Conservation (phyloP, 192 early-diverging fungal species). For the Backusella mclennaniae region DNA sequence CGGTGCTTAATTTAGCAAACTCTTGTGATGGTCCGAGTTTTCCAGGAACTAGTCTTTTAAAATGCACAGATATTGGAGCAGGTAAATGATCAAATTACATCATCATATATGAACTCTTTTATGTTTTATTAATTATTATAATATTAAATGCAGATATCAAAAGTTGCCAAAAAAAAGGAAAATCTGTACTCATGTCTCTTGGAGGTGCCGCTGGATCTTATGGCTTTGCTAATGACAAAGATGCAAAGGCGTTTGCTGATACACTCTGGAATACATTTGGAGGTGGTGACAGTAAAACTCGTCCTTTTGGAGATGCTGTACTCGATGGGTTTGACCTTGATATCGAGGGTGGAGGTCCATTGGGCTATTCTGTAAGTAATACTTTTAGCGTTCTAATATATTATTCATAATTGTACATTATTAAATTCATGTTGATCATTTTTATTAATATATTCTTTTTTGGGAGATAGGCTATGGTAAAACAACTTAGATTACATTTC, state of each 20-base stretch:
- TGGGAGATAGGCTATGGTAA: slow-evolving; percentile 43
- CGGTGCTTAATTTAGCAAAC: slow-evolving; percentile 69
- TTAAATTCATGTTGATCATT: neutral
- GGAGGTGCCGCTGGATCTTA: slow-evolving; percentile 67
- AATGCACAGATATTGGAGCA: slow-evolving; percentile 65
- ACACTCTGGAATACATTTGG: slow-evolving; percentile 78
- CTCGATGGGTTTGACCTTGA: slow-evolving; percentile 54
- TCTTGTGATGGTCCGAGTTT: slow-evolving; percentile 57
- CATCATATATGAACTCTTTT: neutral
- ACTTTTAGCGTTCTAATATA: neutral
- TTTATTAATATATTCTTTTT: neutral
- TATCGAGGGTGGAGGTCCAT: slow-evolving; percentile 64
- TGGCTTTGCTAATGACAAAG: slow-evolving; percentile 55
- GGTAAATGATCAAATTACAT: slow-evolving; percentile 1
- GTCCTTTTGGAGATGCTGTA: slow-evolving; percentile 69
- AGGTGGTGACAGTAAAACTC: slow-evolving; percentile 53
- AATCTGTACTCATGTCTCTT: slow-evolving; percentile 71
- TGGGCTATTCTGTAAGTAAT: slow-evolving; percentile 45
- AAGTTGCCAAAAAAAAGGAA: slow-evolving; percentile 73
- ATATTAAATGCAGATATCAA: slow-evolving; percentile 49
- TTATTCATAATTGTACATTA: neutral
- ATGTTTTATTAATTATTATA: neutral
- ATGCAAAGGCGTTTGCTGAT: slow-evolving; percentile 60
- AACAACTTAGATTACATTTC: slow-evolving; percentile 53
- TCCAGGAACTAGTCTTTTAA: slow-evolving; percentile 58